These are phyloP conservation scores for Myxozyma monticola DNA, from an alignment of 805 yeast genomes.

Conservation along the genomic window DNA sequence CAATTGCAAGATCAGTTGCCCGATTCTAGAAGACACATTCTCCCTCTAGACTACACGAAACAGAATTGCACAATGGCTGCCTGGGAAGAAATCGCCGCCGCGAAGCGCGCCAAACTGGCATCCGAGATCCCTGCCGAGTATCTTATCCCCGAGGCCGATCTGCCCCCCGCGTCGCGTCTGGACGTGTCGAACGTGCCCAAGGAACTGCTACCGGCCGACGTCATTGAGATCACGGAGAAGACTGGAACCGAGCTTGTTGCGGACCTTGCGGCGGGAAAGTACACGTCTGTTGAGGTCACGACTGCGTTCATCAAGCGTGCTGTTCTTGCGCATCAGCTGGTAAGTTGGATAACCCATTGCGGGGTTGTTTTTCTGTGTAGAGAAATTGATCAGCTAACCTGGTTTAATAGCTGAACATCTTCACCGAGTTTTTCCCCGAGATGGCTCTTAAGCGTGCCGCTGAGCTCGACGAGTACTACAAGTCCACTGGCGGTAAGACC, in stretches of 20 bases:
- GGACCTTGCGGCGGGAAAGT: conserved; percentile 36
- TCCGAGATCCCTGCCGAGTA: conserved; percentile 31
- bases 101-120: conserved; percentile 28
- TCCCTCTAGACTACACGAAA: no score
- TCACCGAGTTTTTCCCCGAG: conserved; percentile 49
- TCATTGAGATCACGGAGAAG: conserved; percentile 34
- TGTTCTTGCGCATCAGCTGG: conserved; percentile 57
- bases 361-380: no score
- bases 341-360: conserved; percentile 32
- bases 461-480: conserved; percentile 53
- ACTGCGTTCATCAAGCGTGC: conserved; percentile 61
- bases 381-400: conserved; percentile 11
- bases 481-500: conserved; percentile 46
- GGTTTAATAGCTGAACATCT: conserved; percentile 34
- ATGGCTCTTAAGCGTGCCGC: conserved; percentile 60
- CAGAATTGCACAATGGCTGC: conserved; percentile 4
- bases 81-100: conserved; percentile 30
- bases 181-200: conserved; percentile 32
- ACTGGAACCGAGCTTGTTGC: conserved; percentile 32
- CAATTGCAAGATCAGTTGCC: no score
- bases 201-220: conserved; percentile 29
- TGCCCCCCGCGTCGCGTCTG: conserved; percentile 28
- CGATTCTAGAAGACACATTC: no score
- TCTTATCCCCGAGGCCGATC: conserved; percentile 29
- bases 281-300: conserved; percentile 49